phyloP scores from a whole-genome alignment of 768 basidiomycete species.

The Tricholoma bakamatsutake region DNA sequence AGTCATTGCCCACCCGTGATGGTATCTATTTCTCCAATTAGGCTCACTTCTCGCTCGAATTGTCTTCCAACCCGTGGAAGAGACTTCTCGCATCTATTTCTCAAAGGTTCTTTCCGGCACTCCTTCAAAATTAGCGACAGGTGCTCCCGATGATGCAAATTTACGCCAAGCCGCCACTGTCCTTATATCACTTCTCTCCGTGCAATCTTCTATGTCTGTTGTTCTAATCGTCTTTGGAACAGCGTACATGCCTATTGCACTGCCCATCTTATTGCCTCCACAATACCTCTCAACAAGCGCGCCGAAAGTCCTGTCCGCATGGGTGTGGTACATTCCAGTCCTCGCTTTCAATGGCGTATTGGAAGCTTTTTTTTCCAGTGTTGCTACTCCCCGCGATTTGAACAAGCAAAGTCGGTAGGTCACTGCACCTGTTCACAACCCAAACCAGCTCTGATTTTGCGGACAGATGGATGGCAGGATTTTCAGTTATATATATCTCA shows the following conservation, averaged over 20 bases:
- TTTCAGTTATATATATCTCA: constrained; percentile 62
- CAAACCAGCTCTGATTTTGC: background rate
- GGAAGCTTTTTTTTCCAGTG: constrained; percentile 86
- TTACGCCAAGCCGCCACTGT: constrained; percentile 42
- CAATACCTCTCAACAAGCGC: constrained; percentile 76
- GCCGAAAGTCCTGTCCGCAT: constrained; percentile 67
- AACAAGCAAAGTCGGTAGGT: constrained; percentile 58
- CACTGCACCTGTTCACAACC: background rate
- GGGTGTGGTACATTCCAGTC: constrained; percentile 86
- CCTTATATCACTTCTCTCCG: constrained; percentile 54
- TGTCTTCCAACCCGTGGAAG: constrained; percentile 93
- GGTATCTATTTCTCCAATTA: constrained; percentile 22
- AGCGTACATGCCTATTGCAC: constrained; percentile 63
- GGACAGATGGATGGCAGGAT: constrained; percentile 68
- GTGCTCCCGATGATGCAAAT: constrained; percentile 8
- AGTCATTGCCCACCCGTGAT: background rate
- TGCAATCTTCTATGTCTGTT: constrained; percentile 61
- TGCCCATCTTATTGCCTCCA: constrained; percentile 64
- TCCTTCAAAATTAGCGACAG: constrained; percentile 7
- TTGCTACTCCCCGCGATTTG: constrained; percentile 63
- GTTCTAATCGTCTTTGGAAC: constrained; percentile 72
- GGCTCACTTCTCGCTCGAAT: constrained; percentile 92
- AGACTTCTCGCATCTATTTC: constrained; percentile 85
- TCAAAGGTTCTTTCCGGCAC: constrained; percentile 47
- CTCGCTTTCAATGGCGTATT: constrained; percentile 87